Percentiles rank a stretch among this genome's conserved stretches.
These are phyloP conservation scores for Vanderwaltozyma tropicalis DNA, from an alignment of 805 yeast species.

Conservation along the genomic window DNA sequence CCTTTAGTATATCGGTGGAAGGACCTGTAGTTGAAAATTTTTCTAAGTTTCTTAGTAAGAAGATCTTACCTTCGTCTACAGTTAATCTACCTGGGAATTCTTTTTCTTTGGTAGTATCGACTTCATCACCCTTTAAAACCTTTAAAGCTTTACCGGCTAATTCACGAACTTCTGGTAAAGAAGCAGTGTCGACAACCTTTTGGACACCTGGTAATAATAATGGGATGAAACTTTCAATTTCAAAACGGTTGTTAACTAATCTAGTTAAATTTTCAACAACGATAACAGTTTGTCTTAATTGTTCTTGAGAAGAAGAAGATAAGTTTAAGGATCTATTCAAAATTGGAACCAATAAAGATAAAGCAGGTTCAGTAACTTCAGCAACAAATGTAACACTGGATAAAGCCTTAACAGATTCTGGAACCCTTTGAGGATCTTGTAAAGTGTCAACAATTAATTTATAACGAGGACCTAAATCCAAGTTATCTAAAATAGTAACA, in stretches of 20 bases:
- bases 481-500: conserved; percentile 79
- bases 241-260: conserved; percentile 85
- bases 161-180: conserved; percentile 93
- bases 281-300: conserved; percentile 90
- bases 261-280: conserved; percentile 94
- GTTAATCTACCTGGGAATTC: conserved; percentile 68
- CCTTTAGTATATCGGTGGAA: conserved; percentile 15
- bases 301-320: conserved; percentile 82
- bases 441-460: conserved; percentile 79
- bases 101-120: conserved; percentile 40
- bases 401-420: conserved; percentile 77
- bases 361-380: conserved; percentile 94
- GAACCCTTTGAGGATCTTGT: conserved; percentile 81
- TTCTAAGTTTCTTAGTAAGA: conserved; percentile 23
- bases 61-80: conserved; percentile 41
- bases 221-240: conserved; percentile 82
- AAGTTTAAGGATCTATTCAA: conserved; percentile 80
- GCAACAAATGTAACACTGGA: conserved; percentile 95
- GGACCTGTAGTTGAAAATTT: conserved; percentile 3
- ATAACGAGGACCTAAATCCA: conserved; percentile 80
- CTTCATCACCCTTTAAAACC: conserved; percentile 75
- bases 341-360: conserved; percentile 84
- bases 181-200: conserved; percentile 80
- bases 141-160: conserved; percentile 76
- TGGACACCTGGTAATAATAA: conserved; percentile 82